Evolutionary conservation across 1,284 basidiomycete genomes (phyloP).

Genomic region (Puccinia polysora): DNA sequence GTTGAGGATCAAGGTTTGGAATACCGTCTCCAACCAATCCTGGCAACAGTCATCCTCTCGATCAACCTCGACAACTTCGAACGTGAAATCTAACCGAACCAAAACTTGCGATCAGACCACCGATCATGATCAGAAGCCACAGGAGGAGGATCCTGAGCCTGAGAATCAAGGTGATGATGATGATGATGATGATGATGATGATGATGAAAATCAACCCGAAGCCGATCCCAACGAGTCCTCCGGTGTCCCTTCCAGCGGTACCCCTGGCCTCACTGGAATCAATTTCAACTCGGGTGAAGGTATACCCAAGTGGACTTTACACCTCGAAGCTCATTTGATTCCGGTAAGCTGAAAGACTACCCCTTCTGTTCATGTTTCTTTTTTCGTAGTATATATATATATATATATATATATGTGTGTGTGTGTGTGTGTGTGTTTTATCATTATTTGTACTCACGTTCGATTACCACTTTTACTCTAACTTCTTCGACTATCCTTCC

Average conservation of each 20-base stretch:
- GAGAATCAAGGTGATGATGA: not conserved
- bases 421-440: not conserved
- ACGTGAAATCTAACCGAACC: too few relatives aligned
- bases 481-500: not conserved
- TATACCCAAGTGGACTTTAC: conserved; percentile 42
- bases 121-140: not conserved
- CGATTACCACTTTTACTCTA: not conserved
- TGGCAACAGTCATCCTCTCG: conserved; percentile 8
- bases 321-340: conserved; percentile 28
- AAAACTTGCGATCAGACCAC: not conserved
- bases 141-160: not conserved
- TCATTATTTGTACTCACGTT: not conserved
- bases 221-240: not conserved
- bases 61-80: too few relatives aligned
- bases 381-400: too few relatives aligned
- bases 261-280: too few relatives aligned
- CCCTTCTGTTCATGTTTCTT: too few relatives aligned
- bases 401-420: not conserved
- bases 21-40: conserved; percentile 22
- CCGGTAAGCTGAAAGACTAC: too few relatives aligned
- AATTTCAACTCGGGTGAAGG: conserved; percentile 20
- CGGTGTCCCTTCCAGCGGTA: not conserved
- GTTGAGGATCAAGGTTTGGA: conserved; percentile 35
- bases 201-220: not conserved
- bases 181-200: not conserved